Percentiles rank a stretch among this genome's conserved stretches.
Conservation (phyloP, 73 alveolate species). For the Paramecium sexaurelia region DNA sequence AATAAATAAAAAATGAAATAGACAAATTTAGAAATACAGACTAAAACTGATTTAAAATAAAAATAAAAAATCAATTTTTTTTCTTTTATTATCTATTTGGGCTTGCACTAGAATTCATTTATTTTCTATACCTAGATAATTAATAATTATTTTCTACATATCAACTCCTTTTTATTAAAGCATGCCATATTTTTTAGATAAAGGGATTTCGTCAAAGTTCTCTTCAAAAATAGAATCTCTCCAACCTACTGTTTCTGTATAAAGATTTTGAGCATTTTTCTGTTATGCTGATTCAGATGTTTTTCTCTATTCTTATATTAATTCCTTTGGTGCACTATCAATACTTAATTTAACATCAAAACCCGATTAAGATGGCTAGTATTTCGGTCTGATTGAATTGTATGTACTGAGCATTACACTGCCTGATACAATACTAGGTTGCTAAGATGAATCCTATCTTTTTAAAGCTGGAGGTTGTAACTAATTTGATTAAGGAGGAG, state of each 20-base stretch:
- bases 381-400: conserved; percentile 31
- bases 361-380: not conserved
- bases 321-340: not conserved
- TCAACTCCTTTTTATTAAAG: conserved; percentile 7
- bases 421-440: not conserved
- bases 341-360: not conserved
- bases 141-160: not conserved
- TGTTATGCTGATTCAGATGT: not conserved
- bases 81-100: not conserved
- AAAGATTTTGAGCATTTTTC: not conserved
- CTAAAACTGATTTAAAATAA: not conserved
- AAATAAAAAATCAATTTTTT: not conserved
- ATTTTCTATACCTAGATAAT: not conserved
- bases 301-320: not conserved
- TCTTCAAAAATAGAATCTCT: conserved; percentile 29
- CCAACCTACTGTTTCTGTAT: conserved; percentile 10
- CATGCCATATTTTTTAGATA: conserved; percentile 9
- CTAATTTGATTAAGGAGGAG: not conserved
- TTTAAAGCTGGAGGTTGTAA: not conserved
- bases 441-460: conserved; percentile 14
- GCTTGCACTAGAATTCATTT: not conserved
- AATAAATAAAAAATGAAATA: not conserved
- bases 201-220: conserved; percentile 20
- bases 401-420: conserved; percentile 49
- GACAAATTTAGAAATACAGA: not conserved